Percentiles rank a stretch among this genome's conserved stretches.
Conservation (phyloP, 1,284 basidiomycete genomes). For the Erythrobasidium hasegawianum region DNA sequence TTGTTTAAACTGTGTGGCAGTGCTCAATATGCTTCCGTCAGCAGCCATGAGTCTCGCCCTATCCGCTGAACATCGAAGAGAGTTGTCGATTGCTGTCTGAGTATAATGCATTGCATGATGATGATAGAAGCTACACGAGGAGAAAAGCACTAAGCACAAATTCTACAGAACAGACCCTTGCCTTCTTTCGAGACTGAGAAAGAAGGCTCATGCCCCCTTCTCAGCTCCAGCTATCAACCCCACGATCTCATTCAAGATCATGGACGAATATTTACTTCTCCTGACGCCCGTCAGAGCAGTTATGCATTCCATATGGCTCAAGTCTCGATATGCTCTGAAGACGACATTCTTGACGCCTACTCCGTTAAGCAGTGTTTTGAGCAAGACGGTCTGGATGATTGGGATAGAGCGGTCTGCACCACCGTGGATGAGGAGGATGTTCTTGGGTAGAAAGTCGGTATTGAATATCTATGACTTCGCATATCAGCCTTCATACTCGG, state of each 20-base stretch:
- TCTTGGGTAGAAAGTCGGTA: constrained; percentile 14
- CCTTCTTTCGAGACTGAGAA: too few species aligned
- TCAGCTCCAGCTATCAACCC: constrained; percentile 8
- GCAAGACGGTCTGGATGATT: constrained; percentile 30
- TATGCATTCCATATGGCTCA: constrained; percentile 34
- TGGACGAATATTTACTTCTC: constrained; percentile 31
- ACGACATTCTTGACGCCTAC: constrained; percentile 24
- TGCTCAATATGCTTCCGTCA: too few species aligned
- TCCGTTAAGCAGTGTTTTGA: constrained; percentile 30
- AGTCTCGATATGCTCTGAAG: constrained; percentile 25
- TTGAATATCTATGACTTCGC: constrained; percentile 33
- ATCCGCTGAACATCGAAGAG: too few species aligned
- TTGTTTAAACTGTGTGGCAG: too few species aligned
- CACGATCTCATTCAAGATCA: constrained; percentile 30
- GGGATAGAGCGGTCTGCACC: constrained; percentile 25
- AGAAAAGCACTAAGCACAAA: too few species aligned
- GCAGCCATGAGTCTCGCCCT: too few species aligned
- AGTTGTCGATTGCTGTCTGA: too few species aligned
- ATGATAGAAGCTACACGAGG: too few species aligned
- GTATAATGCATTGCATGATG: too few species aligned
- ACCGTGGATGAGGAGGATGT: constrained; percentile 33
- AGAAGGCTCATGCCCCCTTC: constrained; percentile 14
- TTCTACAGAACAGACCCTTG: too few species aligned
- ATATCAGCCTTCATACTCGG: too few species aligned
- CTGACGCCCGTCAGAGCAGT: constrained; percentile 18